Percentiles rank a stretch among this genome's conserved stretches.
phyloP scores from a whole-genome alignment of 805 yeast genomes.

The Ogataea sp. region DNA sequence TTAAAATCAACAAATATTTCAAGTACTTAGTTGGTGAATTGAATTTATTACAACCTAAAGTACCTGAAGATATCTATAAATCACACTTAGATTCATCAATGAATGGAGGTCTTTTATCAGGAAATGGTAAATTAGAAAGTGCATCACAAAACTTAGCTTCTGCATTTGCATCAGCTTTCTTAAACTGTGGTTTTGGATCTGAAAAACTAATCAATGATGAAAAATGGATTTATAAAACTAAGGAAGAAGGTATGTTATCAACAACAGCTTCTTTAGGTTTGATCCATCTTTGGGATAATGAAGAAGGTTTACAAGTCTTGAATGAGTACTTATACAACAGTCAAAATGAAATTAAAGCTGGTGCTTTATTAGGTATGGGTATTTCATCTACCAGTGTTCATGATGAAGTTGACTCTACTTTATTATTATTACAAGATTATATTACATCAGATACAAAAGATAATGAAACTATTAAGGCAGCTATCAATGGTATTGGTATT shows the following conservation, averaged over 20 bases:
- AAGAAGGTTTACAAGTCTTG: slow-evolving; percentile 81
- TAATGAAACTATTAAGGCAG: slow-evolving; percentile 61
- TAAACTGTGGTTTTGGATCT: slow-evolving; percentile 84
- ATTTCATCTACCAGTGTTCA: slow-evolving; percentile 86
- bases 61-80: slow-evolving; percentile 92
- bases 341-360: slow-evolving; percentile 87
- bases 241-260: slow-evolving; percentile 84
- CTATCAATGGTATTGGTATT: slow-evolving; percentile 86
- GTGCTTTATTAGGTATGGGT: slow-evolving; percentile 94
- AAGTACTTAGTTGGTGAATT: slow-evolving; percentile 77
- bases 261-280: slow-evolving; percentile 91
- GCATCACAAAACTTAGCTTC: slow-evolving; percentile 94
- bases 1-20: slow-evolving; percentile 70
- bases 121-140: slow-evolving; percentile 63
- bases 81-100: slow-evolving; percentile 71
- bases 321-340: slow-evolving; percentile 84
- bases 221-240: slow-evolving; percentile 84
- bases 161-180: slow-evolving; percentile 86
- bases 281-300: slow-evolving; percentile 82
- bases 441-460: slow-evolving; percentile 37
- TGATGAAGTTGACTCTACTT: slow-evolving; percentile 91
- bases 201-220: slow-evolving; percentile 76
- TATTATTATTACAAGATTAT: slow-evolving; percentile 78
- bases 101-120: slow-evolving; percentile 33
- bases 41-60: slow-evolving; percentile 80